A percentile compares a stretch with the other conserved stretches of the same genome.
Evolutionary conservation across 2,329 filamentous ascomycete genomes (phyloP).

Genomic region (Fusarium ambrosium): DNA sequence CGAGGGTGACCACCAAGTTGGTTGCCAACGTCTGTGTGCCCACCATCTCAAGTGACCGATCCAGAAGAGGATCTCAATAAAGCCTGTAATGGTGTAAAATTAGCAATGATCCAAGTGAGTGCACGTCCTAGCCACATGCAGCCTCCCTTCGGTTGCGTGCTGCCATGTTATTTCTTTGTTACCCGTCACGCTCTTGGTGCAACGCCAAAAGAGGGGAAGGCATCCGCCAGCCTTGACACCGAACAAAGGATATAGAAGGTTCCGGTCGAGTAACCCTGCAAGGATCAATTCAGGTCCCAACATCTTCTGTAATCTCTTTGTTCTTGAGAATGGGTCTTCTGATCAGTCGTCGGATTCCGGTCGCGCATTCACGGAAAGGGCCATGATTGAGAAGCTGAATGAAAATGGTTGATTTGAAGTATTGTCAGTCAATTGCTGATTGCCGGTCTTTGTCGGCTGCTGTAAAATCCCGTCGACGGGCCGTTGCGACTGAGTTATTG

Average conservation of each 20-base stretch:
- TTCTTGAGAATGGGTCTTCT: neutral
- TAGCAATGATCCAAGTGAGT: constrained; percentile 17
- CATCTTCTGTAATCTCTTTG: constrained; percentile 14
- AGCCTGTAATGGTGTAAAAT: constrained; percentile 18
- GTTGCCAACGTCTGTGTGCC: neutral
- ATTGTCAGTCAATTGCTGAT: constrained; percentile 12
- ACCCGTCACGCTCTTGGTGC: neutral
- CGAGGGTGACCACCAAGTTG: neutral
- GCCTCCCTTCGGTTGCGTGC: neutral
- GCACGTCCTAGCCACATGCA: constrained; percentile 2
- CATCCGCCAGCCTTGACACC: neutral
- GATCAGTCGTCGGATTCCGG: neutral
- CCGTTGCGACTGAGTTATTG: neutral
- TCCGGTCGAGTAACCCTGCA: neutral
- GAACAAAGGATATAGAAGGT: constrained; percentile 29
- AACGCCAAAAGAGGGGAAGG: constrained; percentile 21
- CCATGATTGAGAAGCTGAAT: neutral
- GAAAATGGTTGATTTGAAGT: constrained; percentile 18
- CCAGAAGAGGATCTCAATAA: constrained; percentile 37
- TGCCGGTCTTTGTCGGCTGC: constrained; percentile 16
- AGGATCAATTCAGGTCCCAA: neutral
- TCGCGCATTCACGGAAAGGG: constrained; percentile 21
- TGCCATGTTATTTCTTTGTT: constrained; percentile 35
- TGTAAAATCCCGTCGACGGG: neutral
- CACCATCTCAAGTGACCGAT: neutral